Evolutionary conservation across 2,329 filamentous ascomycete species (phyloP).

Genomic region (Fusarium camptoceras): DNA sequence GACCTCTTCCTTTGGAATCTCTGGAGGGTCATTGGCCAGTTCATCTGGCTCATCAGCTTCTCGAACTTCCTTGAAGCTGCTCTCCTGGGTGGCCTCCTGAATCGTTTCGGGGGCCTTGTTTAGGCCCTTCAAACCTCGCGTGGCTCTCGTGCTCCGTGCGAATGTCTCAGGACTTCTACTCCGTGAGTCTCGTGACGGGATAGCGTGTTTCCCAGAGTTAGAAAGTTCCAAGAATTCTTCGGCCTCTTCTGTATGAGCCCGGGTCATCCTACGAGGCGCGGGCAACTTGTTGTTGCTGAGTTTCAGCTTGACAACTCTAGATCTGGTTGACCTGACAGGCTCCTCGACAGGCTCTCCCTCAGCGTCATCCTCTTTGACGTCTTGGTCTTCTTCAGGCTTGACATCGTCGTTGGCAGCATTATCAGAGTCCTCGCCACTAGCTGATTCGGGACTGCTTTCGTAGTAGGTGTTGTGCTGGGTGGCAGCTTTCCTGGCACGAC

Average conservation of each 20-base stretch:
- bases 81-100: conserved; percentile 67
- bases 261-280: conserved; percentile 60
- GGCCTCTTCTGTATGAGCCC: conserved; percentile 66
- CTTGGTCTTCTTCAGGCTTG: conserved; percentile 44
- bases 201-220: conserved; percentile 69
- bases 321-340: conserved; percentile 45
- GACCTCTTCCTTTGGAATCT: conserved; percentile 47
- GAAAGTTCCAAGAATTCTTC: conserved; percentile 69
- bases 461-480: conserved; percentile 60
- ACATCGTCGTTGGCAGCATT: conserved; percentile 45
- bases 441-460: conserved; percentile 53
- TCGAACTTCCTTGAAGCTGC: conserved; percentile 52
- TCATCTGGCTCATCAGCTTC: conserved; percentile 55
- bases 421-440: conserved; percentile 47
- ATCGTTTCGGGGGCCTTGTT: conserved; percentile 62
- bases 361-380: conserved; percentile 46
- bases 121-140: conserved; percentile 63
- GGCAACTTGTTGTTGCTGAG: conserved; percentile 51
- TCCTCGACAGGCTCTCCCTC: conserved; percentile 37
- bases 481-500: conserved; percentile 61
- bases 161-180: conserved; percentile 68
- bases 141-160: conserved; percentile 57
- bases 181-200: conserved; percentile 61
- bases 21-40: conserved; percentile 50
- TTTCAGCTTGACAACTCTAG: conserved; percentile 60